Evolutionary conservation across 2,329 filamentous ascomycete species (phyloP).

Genomic region (Colletotrichum gigasporum): DNA sequence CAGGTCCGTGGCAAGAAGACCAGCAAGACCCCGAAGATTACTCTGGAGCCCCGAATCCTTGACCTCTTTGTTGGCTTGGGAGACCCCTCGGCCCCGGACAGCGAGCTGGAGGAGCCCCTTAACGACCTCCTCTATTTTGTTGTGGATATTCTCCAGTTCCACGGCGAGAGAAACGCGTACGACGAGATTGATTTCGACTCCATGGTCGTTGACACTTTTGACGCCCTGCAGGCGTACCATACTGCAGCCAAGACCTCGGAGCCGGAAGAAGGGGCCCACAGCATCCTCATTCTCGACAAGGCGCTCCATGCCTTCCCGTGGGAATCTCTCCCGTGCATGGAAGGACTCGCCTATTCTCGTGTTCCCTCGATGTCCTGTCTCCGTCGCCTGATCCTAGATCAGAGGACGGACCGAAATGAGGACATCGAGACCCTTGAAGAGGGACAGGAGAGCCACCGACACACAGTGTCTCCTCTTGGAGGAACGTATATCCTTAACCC

Average conservation of each 20-base stretch:
- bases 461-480: slow-evolving; percentile 62
- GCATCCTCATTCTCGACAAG: slow-evolving; percentile 91
- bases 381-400: slow-evolving; percentile 76
- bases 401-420: slow-evolving; percentile 4
- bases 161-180: slow-evolving; percentile 95
- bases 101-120: slow-evolving; percentile 87
- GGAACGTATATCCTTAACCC: slow-evolving; percentile 92
- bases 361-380: slow-evolving; percentile 88
- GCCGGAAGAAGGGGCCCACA: slow-evolving; percentile 67
- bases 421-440: slow-evolving; percentile 34
- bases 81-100: slow-evolving; percentile 71
- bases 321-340: slow-evolving; percentile 92
- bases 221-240: slow-evolving; percentile 85
- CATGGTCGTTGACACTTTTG: slow-evolving; percentile 88
- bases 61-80: slow-evolving; percentile 91
- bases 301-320: slow-evolving; percentile 91
- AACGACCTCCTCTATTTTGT: slow-evolving; percentile 96
- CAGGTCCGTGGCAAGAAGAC: slow-evolving; percentile 66
- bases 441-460: slow-evolving; percentile 42
- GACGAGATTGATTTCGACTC: slow-evolving; percentile 96
- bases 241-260: slow-evolving; percentile 53
- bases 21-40: slow-evolving; percentile 51
- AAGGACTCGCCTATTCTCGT: slow-evolving; percentile 81
- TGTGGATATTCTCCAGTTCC: slow-evolving; percentile 94
- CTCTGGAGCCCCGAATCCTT: slow-evolving; percentile 71